Base-by-base conservation (phyloP, 2,329 filamentous ascomycete species). In the Botrytis paeoniae region DNA sequence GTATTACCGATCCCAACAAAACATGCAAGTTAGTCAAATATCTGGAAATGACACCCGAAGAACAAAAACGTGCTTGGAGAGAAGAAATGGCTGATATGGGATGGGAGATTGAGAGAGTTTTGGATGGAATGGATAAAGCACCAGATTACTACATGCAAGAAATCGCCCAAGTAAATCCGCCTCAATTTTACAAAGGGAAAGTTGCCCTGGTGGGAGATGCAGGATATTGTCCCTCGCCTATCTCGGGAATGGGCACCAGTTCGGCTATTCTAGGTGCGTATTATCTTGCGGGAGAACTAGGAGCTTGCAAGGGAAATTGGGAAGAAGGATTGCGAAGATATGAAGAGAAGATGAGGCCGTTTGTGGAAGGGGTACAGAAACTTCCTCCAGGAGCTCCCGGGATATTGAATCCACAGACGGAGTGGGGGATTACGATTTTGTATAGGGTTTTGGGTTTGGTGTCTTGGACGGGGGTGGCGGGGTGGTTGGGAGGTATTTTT, bases 151-250 rank as follows among this genome's bases (percentile, higher is more conserved):
- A 85, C 72, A 81, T 81, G 73, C 79, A 80, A 37, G 78, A 81
- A 16, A 76, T 85, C 29, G 81, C 79, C 0, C 82, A 83, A n/a
- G 81, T 88, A 32, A 82, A 82, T 48, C 64, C 83, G 59, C 77
- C 81, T 0, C 74, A 82, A 83, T 5, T 85, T 78, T 80, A 71
- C 41, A 79, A 76, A 32, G 83, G 88, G 2, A 75, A 76, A 9
- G 74, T 77, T 16, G 81, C 89, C 4, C 79, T 89, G 1, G 80
- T 89, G 2, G 88, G 88, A 9, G 88, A 89, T 78, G 87, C 87
- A 3, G 87, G 80, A 0, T 85, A 83, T 73, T 81, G 81, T 16
- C 70, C 70, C 32, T 60, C 61, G 4, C 70, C 70, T 3, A 79
- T 82, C 14, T 84, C 83, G 0, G 85, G 85, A 0, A 80, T 80